Evolutionary conservation across 768 basidiomycete genomes (phyloP), one percentile per base, ranked within the genome.

Genomic region (Russula earlei): DNA sequence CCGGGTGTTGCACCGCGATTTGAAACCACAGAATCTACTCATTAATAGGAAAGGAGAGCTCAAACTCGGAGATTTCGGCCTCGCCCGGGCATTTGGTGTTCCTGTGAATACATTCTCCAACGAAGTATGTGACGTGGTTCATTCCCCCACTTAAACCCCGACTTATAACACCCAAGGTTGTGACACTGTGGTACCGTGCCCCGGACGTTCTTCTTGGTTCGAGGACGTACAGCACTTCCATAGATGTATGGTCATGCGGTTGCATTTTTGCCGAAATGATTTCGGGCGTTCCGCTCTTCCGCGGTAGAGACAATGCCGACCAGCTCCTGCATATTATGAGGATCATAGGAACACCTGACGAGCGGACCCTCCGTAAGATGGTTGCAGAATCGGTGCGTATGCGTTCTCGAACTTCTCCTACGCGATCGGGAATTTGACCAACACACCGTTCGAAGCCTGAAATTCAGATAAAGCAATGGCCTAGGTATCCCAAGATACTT

Each of bases 191-290:
- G 96, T 99, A 99, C 69, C 85, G 96, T 52, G 94, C 96, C 1
- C 96, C 96, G 0, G 96, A 99, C 67, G 96, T 99, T 41, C 80
- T 99, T 24, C 81, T 99, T 61, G 96, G 96, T 49, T 95, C 92
- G 20, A 79, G 96, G 56, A 98, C 95, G 19, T 99, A 99, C 69
- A 94, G 87, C 73, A 98, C 96, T 3, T 92, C 90, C 29, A 98
- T 99, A 64, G 96, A 99, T 68, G 88, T 98, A 48, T 99, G 96
- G 96, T 93, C 91, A 14, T 95, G 92, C 55, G 96, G 96, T 10
- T 98, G 96, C 68, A 99, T 99, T 67, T 96, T 99, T 68, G 95
- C 96, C 19, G 96, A 99, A 72, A 98, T 99, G 95, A 98, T 99
- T 57, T 85, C 90, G 19, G 96, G 96, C 1, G 87, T 93, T 5